phyloP scores from a whole-genome alignment of 2,329 filamentous ascomycete species.

The Curvularia verruculosa region DNA sequence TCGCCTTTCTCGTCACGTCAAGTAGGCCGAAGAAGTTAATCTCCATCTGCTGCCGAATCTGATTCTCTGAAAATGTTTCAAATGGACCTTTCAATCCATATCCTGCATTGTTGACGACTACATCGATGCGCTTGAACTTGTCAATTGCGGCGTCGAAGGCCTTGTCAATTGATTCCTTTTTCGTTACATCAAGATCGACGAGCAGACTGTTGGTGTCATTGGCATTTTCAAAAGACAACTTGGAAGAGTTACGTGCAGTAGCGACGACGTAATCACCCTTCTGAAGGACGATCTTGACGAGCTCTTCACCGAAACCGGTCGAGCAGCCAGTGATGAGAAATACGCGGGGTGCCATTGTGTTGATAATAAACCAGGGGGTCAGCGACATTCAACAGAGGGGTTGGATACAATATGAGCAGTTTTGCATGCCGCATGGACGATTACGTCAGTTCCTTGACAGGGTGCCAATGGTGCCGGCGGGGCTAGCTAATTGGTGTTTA shows the following conservation, averaged over 20 bases:
- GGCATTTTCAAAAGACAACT: conserved; percentile 48
- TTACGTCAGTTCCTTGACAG: conserved; percentile 1
- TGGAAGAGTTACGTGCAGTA: conserved; percentile 55
- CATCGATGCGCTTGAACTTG: conserved; percentile 63
- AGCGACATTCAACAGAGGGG: background rate
- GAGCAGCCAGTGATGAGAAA: conserved; percentile 57
- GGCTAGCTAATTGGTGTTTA: background rate
- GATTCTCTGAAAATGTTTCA: conserved; percentile 58
- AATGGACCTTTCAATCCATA: conserved; percentile 62
- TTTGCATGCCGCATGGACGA: background rate
- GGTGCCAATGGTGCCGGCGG: conserved; percentile 2
- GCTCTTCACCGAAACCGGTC: conserved; percentile 55
- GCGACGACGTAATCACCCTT: conserved; percentile 55
- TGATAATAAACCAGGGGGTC: background rate
- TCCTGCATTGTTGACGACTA: conserved; percentile 67
- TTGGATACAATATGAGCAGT: background rate
- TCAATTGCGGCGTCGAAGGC: conserved; percentile 54
- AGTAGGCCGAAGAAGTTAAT: conserved; percentile 66
- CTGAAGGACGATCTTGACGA: conserved; percentile 51
- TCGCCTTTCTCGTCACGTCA: conserved; percentile 57
- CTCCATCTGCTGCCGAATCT: conserved; percentile 62
- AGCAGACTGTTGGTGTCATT: conserved; percentile 57
- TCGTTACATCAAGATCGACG: conserved; percentile 61
- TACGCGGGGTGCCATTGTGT: conserved; percentile 51
- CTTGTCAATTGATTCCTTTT: conserved; percentile 52